Evolutionary conservation across 129 eudicot species (phyloP), one percentile per base, ranked within the genome.

Genomic region (Flaveria trinervia): DNA sequence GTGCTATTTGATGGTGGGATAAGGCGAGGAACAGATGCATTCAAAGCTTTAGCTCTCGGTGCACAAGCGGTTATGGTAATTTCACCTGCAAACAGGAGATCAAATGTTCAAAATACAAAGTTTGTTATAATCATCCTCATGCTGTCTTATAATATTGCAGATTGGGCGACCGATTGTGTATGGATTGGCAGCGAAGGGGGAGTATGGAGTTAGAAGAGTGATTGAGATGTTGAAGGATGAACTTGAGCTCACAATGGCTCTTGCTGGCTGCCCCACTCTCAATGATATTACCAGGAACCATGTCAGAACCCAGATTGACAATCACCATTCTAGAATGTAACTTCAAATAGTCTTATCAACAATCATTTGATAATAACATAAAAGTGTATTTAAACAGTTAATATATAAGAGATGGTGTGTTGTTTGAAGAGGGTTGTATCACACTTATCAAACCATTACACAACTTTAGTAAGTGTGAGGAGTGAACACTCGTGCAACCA

Each of bases 31-130:
- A 88, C 98, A 59, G 96, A 90, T 71, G 61, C 90, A 25, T 93
- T 90, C 88, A 88, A 90, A 86, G 98, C 98, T 68, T 88, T 90
- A 64, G 95, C 92, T 41, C 96, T 93, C 12, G 96, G 98, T n/a
- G 95, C 96, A 70, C 80, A 83, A 72, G 93, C 90, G 41, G 96
- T 92, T 64, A 44, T 88, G 88, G 98, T 89, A 84, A 81, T 55
- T 33, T 68, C 55, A 12, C 64, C 54, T 57, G 23, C 44, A 64
- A 13, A 61, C 51, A 30, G 4, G 52, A 45, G 12, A 45, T 45
- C 50, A 45, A 8, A 45, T 8, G 3, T 9, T 45, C 7, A 4
- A 26, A 26, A 61, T 3, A 1, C 14, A 4, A 26, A 25, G 5
- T 15, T 30, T 64, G 10, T 30, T 64, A 64, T 61, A 2, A 13